Evolutionary conservation across 2,329 filamentous ascomycete species (phyloP), one percentile per base, ranked within the genome.

Genomic region (Endocalyx cinctus): DNA sequence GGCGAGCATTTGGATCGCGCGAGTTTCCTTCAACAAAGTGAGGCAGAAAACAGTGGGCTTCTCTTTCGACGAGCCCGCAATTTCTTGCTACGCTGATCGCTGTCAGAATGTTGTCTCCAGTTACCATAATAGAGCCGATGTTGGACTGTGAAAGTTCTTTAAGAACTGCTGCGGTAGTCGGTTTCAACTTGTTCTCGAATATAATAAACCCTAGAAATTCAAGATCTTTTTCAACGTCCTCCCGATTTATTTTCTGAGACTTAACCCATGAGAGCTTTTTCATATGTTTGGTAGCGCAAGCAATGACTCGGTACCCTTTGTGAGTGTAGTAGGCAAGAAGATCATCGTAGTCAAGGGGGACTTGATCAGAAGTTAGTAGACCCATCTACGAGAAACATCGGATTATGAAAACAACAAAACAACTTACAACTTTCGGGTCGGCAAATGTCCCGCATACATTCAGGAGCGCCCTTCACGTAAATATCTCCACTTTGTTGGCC

Each of bases 101-200:
- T 8, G 92, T 98, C 34, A 97, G 66, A 42, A 97, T 97, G 48
- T 98, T 98, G 67, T 98, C 92, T 18, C 92, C 92, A 0, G 92
- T 98, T 42, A 94, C 94, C 92, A 98, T 98, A 32, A 95, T 80
- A 17, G 84, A 83, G 22, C 87, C 79, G 46, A 98, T 95, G 35
- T 84, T 84, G 6, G 94, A 90, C 33, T 82, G 70, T 19, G 78
- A 73, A 4, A 98, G 72, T 61, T 97, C 89, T 35, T 84, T 74
- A 17, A 98, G 77, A 20, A 96, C 84, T 2, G 73, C 74, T 2
- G 85, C 74, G 0, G 90, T 96, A 14, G 78, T 88, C 2, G 86
- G 82, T 59, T 98, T 98, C 41, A 98, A 67, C 63, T 98, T 98
- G 65, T 98, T 98, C 63, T 98, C 92, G 50, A 98, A 98, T 34